Base-by-base conservation (phyloP, 768 basidiomycete genomes). In the Russula sp. region DNA sequence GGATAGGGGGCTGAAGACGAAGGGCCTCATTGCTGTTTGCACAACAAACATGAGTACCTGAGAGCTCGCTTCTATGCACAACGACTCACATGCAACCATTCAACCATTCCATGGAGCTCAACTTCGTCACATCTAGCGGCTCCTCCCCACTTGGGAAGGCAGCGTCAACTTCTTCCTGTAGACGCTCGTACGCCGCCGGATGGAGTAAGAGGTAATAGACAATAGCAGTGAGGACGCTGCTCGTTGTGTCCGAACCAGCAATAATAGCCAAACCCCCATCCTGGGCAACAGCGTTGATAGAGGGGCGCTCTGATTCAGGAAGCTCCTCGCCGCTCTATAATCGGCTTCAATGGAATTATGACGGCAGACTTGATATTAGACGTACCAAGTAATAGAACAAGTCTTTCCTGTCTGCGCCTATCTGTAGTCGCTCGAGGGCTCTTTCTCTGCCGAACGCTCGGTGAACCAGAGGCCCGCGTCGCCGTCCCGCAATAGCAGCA, bases 1-100 rank as follows among this genome's bases (percentile, higher is more conserved):
- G 75, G 37, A 84, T 71, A 11, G 83, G 76, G 13, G 82, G 80
- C 61, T 76, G 77, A 20, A 84, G 72, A 42, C 82, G 77, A 34
- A 84, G 71, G 1, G 76, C 71, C 63, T 84, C 83, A 45, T 82
- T 82, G 64, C 82, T 83, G 34, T 51, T 47, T 11, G 62, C 50
- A 53, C 51, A 14, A 18, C 7, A 44, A 22, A 13, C 13, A 27
- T 9, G 1, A 18, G 8, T 2, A 27, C 6, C 35, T 5, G 4
- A 9, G 10, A 35, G 34, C 6, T 37, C 6, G 1, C 3, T 54
- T 42, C 11, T 44, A 11, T 14, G 6, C 4, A 4, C 16, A 20
- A 18, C 9, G 4, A 63, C 65, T 51, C 27, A 66, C 65, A 64
- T 65, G 65, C 63, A 66, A 22, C 47, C 57, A 20, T 64, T 64